Percentiles rank a stretch among this genome's conserved stretches.
These are phyloP conservation scores for Ambrosiella cleistominuta DNA, from an alignment of 2,329 filamentous ascomycete genomes.

Conservation along the genomic window DNA sequence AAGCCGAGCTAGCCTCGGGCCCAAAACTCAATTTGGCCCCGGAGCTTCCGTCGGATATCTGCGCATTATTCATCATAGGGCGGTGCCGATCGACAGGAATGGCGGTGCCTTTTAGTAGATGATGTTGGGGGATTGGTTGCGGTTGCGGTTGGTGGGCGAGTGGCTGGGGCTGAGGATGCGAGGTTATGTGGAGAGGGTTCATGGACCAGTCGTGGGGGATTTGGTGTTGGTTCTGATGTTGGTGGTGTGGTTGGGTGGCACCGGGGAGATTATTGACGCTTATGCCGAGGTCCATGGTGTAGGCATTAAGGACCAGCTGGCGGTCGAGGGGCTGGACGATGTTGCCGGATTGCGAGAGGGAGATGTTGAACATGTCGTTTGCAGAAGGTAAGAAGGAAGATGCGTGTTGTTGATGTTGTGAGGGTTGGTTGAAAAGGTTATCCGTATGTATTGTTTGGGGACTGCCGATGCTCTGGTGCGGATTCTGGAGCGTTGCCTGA, in stretches of 20 bases:
- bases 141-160: neutral
- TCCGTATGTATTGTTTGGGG: neutral
- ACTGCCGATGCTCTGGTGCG: neutral
- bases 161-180: neutral
- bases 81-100: neutral
- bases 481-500: neutral
- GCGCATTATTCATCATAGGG: neutral
- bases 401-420: slow-evolving; percentile 18
- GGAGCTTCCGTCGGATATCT: neutral
- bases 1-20: slow-evolving; percentile 46
- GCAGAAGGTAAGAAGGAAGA: slow-evolving; percentile 25
- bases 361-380: slow-evolving; percentile 34
- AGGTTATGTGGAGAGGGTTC: neutral
- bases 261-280: slow-evolving; percentile 25
- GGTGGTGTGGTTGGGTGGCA: neutral
- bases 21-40: slow-evolving; percentile 14
- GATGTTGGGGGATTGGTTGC: neutral
- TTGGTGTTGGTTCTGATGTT: no score
- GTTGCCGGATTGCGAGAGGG: slow-evolving; percentile 30
- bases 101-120: neutral
- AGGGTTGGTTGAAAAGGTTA: slow-evolving; percentile 2
- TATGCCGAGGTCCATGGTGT: slow-evolving; percentile 34
- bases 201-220: neutral
- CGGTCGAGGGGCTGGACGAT: slow-evolving; percentile 55
- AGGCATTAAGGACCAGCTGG: slow-evolving; percentile 60